These are phyloP conservation scores for Nitzschia sp. DNA, from an alignment of 108 stramenopile species.

Conservation along the genomic window DNA sequence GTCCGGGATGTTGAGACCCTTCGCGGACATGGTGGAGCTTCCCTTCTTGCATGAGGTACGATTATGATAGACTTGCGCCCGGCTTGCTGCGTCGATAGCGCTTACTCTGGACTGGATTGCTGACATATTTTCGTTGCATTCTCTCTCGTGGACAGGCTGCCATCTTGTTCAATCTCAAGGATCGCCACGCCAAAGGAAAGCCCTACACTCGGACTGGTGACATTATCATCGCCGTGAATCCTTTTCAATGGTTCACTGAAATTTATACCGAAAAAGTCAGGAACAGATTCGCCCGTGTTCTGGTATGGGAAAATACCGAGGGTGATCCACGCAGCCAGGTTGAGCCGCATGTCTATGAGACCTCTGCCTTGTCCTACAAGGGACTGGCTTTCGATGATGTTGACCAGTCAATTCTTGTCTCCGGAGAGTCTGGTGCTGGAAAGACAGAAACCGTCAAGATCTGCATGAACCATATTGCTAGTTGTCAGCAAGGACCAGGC, in stretches of 20 bases:
- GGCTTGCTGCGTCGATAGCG: no score
- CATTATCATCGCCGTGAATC: slow-evolving; percentile 94
- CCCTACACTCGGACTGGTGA: slow-evolving; percentile 95
- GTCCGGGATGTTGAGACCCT: slow-evolving; percentile 30
- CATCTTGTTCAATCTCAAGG: slow-evolving; percentile 87
- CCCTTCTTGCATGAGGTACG: slow-evolving; percentile 88
- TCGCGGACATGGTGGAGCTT: slow-evolving; percentile 85
- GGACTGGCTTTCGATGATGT: slow-evolving; percentile 65
- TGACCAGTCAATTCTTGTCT: slow-evolving; percentile 87
- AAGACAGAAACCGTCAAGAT: slow-evolving; percentile 96
- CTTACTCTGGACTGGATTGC: no score
- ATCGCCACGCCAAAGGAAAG: slow-evolving; percentile 62
- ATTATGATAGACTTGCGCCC: no score
- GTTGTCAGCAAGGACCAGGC: slow-evolving; percentile 46
- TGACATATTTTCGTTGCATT: not conserved
- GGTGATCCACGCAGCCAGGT: slow-evolving; percentile 42
- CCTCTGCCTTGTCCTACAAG: slow-evolving; percentile 74
- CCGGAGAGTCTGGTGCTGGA: slow-evolving; percentile 92
- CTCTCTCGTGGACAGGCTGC: slow-evolving; percentile 46
- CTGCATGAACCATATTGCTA: slow-evolving; percentile 89
- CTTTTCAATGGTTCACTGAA: slow-evolving; percentile 88
- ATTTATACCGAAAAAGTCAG: slow-evolving; percentile 78
- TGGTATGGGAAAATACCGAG: slow-evolving; percentile 57
- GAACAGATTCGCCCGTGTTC: slow-evolving; percentile 59
- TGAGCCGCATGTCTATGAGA: slow-evolving; percentile 85